These are phyloP conservation scores for Aspergillus niger DNA, from an alignment of 2,329 filamentous ascomycete species.

Conservation along the genomic window DNA sequence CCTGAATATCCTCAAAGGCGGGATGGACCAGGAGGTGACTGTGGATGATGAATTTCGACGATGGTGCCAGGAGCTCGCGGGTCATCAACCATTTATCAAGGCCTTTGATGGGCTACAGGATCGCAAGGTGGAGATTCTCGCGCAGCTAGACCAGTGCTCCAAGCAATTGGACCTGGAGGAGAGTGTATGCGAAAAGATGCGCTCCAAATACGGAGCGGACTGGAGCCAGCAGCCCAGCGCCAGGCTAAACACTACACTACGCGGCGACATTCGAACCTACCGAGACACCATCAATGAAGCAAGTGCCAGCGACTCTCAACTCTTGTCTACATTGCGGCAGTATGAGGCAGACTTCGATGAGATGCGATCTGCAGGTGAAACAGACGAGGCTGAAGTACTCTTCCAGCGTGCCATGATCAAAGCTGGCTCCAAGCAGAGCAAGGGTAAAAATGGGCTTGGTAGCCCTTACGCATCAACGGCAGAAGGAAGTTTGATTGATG, in stretches of 20 bases:
- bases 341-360: constrained; percentile 90
- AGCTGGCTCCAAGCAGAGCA: constrained; percentile 60
- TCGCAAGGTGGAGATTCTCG: constrained; percentile 74
- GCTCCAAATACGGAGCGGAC: constrained; percentile 90
- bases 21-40: constrained; percentile 82
- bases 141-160: constrained; percentile 73
- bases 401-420: constrained; percentile 87
- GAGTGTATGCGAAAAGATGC: constrained; percentile 98
- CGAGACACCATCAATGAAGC: constrained; percentile 88
- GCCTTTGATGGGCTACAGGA: constrained; percentile 78
- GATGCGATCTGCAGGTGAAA: constrained; percentile 86
- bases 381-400: constrained; percentile 80
- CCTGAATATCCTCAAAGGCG: constrained; percentile 87
- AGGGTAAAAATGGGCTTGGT: constrained; percentile 62
- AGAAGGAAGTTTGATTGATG: constrained; percentile 83
- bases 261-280: constrained; percentile 85
- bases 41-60: constrained; percentile 89
- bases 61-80: constrained; percentile 92
- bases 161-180: constrained; percentile 97
- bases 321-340: constrained; percentile 80
- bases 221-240: constrained; percentile 98
- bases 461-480: constrained; percentile 59
- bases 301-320: constrained; percentile 77
- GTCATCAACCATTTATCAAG: constrained; percentile 74
- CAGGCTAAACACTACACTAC: constrained; percentile 80